Base-by-base conservation (phyloP, 768 basidiomycete genomes). In the Tubosaeta sp. region DNA sequence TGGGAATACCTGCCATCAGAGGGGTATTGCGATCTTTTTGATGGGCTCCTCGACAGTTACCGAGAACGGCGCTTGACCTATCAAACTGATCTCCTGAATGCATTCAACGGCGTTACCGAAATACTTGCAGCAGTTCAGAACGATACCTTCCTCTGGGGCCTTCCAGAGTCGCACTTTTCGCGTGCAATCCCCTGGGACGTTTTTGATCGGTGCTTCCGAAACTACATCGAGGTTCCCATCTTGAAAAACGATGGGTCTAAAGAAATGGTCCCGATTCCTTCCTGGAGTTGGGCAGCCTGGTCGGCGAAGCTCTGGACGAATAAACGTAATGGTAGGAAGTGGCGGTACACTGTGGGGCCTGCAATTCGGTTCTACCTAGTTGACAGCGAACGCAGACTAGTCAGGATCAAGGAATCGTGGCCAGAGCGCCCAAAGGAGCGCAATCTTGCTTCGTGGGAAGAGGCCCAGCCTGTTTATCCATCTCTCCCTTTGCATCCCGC, bases 221-320 rank as follows among this genome's bases (percentile, higher is more conserved):
- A 58, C 17, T 0, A 35, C 5, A 27, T 46, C 8, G 5, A 34
- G 2, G 42, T 53, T 12, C 48, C 59, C n/a, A 10, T 54, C 5
- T 47, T 59, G 13, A 11, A 44, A 10, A 27, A 4, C 14, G 16
- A 59, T 2, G 59, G 58, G 11, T 35, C 48, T 2, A 43, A 42
- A 34, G 9, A 51, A 19, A 47, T 43, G 43, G 26, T 55, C 1
- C 38, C 50, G 1, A 34, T 61, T 3, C 60, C 59, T 32, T 61
- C 59, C 7, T 61, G 59, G 60, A 61, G 60, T 26, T 61, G 60
- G 59, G 53, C 43, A 0, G 53, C 48, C 7, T 54, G 53, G 48
- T 42, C 39, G 27, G 49, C 14, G n/a, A 3, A 35, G 9, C 10
- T 16, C 7, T 35, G 35, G 35, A 7, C 7, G 3, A 13, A 35